These are phyloP conservation scores for Willaertia magna DNA, from an alignment of 208 protist genomes.

Conservation along the genomic window DNA sequence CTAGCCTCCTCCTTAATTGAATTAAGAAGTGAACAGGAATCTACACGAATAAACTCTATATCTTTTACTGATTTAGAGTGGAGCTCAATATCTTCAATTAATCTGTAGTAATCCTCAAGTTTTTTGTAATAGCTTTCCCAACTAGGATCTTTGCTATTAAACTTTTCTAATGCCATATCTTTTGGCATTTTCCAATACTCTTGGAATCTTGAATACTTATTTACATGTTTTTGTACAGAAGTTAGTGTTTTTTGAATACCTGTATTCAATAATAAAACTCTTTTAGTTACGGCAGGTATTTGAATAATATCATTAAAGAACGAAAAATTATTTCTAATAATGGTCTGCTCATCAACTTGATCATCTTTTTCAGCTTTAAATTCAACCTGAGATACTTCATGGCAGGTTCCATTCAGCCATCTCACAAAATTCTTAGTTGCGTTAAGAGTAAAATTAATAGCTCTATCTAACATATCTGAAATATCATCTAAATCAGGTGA, in stretches of 20 bases:
- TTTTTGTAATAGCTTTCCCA: slow-evolving; percentile 86
- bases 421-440: slow-evolving; percentile 79
- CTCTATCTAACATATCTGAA: slow-evolving; percentile 58
- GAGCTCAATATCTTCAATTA: slow-evolving; percentile 71
- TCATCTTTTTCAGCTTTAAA: slow-evolving; percentile 42
- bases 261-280: slow-evolving; percentile 68
- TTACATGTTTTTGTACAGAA: slow-evolving; percentile 70
- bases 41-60: slow-evolving; percentile 85
- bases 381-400: slow-evolving; percentile 76
- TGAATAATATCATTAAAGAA: slow-evolving; percentile 83
- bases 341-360: slow-evolving; percentile 35
- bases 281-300: slow-evolving; percentile 66
- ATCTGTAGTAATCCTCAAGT: slow-evolving; percentile 79
- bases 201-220: slow-evolving; percentile 56
- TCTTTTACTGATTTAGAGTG: slow-evolving; percentile 59
- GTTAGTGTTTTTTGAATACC: slow-evolving; percentile 70
- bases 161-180: slow-evolving; percentile 80
- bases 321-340: slow-evolving; percentile 70
- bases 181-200: slow-evolving; percentile 73
- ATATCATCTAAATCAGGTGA: slow-evolving; percentile 80
- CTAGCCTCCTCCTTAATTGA: slow-evolving; percentile 72
- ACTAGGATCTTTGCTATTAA: slow-evolving; percentile 72
- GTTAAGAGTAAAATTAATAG: slow-evolving; percentile 68
- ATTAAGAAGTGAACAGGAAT: slow-evolving; percentile 66
- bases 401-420: slow-evolving; percentile 88